Evolutionary conservation across 2,329 filamentous ascomycete genomes (phyloP).

Genomic region (Fusarium concolor): DNA sequence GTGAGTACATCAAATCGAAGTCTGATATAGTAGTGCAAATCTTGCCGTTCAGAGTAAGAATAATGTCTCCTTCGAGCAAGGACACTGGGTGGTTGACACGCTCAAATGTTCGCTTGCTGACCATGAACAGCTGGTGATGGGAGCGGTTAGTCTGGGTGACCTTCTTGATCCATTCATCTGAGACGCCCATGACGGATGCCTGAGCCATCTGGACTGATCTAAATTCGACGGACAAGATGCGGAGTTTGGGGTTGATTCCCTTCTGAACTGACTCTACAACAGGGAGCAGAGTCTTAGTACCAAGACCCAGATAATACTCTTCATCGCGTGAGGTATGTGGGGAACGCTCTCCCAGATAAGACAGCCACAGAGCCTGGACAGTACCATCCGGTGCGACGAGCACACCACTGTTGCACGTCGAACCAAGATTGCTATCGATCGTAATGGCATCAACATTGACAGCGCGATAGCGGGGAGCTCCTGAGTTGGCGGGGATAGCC

Average conservation of each 20-base stretch:
- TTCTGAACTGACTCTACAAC: slow-evolving; percentile 88
- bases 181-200: slow-evolving; percentile 95
- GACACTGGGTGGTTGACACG: slow-evolving; percentile 62
- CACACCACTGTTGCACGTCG: slow-evolving; percentile 94
- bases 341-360: slow-evolving; percentile 91
- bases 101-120: slow-evolving; percentile 86
- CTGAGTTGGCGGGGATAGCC: slow-evolving; percentile 91
- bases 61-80: slow-evolving; percentile 89
- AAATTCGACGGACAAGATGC: slow-evolving; percentile 94
- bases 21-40: slow-evolving; percentile 94
- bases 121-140: slow-evolving; percentile 97
- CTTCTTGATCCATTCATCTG: slow-evolving; percentile 93
- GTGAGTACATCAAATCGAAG: slow-evolving; percentile 95
- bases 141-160: slow-evolving; percentile 90
- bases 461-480: slow-evolving; percentile 91
- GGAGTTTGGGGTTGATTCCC: slow-evolving; percentile 81
- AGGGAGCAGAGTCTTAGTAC: slow-evolving; percentile 87
- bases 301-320: slow-evolving; percentile 94
- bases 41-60: slow-evolving; percentile 89
- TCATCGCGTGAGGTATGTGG: slow-evolving; percentile 85
- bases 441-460: slow-evolving; percentile 98
- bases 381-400: slow-evolving; percentile 89
- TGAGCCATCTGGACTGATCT: slow-evolving; percentile 97
- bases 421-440: slow-evolving; percentile 90
- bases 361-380: slow-evolving; percentile 95